Evolutionary conservation across 352 stramenopile genomes (phyloP).

Genomic region (Globisporangium barbulae): DNA sequence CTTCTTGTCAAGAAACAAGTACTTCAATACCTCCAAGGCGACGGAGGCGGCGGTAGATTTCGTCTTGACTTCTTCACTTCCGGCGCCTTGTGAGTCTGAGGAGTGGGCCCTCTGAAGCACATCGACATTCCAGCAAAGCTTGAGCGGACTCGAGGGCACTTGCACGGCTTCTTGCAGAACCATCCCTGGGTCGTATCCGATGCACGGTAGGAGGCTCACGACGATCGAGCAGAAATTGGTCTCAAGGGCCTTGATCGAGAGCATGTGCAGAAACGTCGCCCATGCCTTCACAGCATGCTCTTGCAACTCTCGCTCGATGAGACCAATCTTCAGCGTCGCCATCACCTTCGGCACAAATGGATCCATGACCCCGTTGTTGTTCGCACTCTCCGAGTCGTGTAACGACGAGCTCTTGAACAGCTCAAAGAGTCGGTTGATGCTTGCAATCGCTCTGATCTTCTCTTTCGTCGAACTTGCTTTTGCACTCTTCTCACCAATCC

Average conservation of each 20-base stretch:
- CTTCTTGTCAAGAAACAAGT: constrained; percentile 72
- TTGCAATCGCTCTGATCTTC: constrained; percentile 67
- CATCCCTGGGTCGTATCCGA: constrained; percentile 39
- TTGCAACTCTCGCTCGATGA: constrained; percentile 53
- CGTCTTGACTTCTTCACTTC: constrained; percentile 1
- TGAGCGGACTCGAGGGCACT: constrained; percentile 17
- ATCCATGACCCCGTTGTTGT: constrained; percentile 55
- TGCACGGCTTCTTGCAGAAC: constrained; percentile 35
- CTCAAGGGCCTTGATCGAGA: constrained; percentile 77
- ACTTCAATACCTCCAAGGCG: constrained; percentile 46
- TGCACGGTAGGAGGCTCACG: constrained; percentile 80
- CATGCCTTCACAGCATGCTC: constrained; percentile 66
- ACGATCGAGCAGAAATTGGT: constrained; percentile 86
- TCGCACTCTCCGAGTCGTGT: constrained; percentile 24
- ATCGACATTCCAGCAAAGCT: constrained; percentile 38
- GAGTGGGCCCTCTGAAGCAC: constrained; percentile 21
- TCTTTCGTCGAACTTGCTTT: constrained; percentile 23
- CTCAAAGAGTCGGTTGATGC: constrained; percentile 66
- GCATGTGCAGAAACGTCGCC: constrained; percentile 75
- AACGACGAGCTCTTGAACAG: constrained; percentile 40
- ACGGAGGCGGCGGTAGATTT: constrained; percentile 4
- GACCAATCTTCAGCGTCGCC: constrained; percentile 80
- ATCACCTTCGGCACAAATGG: constrained; percentile 88
- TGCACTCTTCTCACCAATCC: constrained; percentile 42
- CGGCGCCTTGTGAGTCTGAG: neutral